Evolutionary conservation across 2,329 filamentous ascomycete species (phyloP).

Genomic region (Penicillium expansum): DNA sequence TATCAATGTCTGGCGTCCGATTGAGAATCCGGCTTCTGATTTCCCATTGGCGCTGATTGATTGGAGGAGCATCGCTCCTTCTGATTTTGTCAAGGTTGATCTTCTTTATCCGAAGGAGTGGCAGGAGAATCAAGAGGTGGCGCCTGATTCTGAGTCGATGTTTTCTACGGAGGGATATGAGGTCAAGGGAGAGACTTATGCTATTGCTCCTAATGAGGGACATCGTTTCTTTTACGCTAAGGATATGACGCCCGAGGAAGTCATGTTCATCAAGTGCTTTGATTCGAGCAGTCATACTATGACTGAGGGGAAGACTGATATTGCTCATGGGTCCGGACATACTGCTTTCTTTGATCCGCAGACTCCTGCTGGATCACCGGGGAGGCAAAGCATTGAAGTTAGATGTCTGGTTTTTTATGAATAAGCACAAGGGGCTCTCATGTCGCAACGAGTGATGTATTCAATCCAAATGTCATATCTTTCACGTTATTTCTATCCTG

Average conservation of each 20-base stretch:
- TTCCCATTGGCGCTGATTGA: slow-evolving; percentile 69
- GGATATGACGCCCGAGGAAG: slow-evolving; percentile 61
- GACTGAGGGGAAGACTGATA: slow-evolving; percentile 38
- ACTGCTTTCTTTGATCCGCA: slow-evolving; percentile 57
- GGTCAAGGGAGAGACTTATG: slow-evolving; percentile 61
- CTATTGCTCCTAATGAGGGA: slow-evolving; percentile 54
- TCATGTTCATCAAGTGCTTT: slow-evolving; percentile 57
- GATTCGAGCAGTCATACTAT: slow-evolving; percentile 47
- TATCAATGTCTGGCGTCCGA: slow-evolving; percentile 70
- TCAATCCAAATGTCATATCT: not conserved
- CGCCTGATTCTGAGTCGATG: slow-evolving; percentile 49
- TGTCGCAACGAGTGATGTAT: not conserved
- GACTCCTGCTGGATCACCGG: slow-evolving; percentile 50
- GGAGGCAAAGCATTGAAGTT: slow-evolving; percentile 63
- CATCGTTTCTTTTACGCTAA: slow-evolving; percentile 66
- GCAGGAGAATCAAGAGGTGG: slow-evolving; percentile 58
- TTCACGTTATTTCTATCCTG: not conserved
- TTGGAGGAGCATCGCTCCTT: slow-evolving; percentile 56
- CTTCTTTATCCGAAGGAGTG: slow-evolving; percentile 61
- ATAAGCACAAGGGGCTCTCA: slow-evolving; percentile 24
- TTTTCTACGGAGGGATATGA: slow-evolving; percentile 61
- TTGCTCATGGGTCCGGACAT: slow-evolving; percentile 52
- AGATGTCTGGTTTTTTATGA: slow-evolving; percentile 63
- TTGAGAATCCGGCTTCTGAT: slow-evolving; percentile 61
- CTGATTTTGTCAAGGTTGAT: slow-evolving; percentile 60